Conservation (phyloP, 805 yeast genomes). For the Candida manassasensis region DNA sequence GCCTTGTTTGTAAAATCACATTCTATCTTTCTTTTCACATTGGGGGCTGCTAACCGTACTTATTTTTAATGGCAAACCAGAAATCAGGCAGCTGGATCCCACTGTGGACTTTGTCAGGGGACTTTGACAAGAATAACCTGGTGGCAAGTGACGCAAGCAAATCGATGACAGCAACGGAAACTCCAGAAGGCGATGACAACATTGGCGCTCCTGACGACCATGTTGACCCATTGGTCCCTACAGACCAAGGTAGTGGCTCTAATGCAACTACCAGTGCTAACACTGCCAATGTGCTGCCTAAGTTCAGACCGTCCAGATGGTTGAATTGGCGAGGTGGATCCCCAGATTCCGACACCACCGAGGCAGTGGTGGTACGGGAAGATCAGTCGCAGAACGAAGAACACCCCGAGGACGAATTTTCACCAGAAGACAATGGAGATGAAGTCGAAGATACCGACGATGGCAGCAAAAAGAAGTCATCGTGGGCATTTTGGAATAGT, state of each 20-base stretch:
- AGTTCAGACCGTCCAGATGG: slow-evolving; percentile 3
- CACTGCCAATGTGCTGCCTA: not conserved
- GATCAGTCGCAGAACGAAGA: slow-evolving; percentile 10
- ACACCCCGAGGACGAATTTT: slow-evolving; percentile 18
- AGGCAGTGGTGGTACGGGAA: not conserved
- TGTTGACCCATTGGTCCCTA: not conserved
- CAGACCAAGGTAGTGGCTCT: not conserved
- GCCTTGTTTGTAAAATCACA: too few species aligned
- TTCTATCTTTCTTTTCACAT: too few species aligned
- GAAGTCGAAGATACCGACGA: slow-evolving; percentile 29
- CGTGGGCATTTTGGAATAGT: slow-evolving; percentile 37
- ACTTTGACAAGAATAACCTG: not conserved
- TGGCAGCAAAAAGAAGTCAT: slow-evolving; percentile 19
- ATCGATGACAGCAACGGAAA: too few species aligned
- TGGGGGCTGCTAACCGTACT: too few species aligned
- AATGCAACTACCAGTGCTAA: not conserved
- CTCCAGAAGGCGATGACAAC: not conserved
- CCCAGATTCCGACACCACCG: slow-evolving; percentile 1
- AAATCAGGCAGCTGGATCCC: slow-evolving; percentile 3
- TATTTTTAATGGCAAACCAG: not conserved
- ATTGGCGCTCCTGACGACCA: not conserved
- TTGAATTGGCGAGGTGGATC: slow-evolving; percentile 1
- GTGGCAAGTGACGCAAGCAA: not conserved
- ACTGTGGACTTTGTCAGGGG: not conserved
- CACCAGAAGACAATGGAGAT: slow-evolving; percentile 24